Percentiles rank a stretch among this genome's conserved stretches.
These are phyloP conservation scores for barley (Hordeum vulgare) DNA, from an alignment of 176 grass and related monocot species.

Conservation along the genomic window MorexV3_pseudomolecules_assembly NC_058520.1:343071894-343072393, in stretches of 20 bases:
- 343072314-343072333: neutral
- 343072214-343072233: neutral
- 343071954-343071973: neutral
- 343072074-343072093: neutral
- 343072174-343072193: neutral
- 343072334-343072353: neutral
- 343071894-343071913: neutral
- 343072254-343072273: neutral
- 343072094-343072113: neutral
- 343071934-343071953: neutral
- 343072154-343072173: neutral
- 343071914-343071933: neutral
- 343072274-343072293: neutral
- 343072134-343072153: neutral
- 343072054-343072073: neutral
- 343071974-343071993: neutral
- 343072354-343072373: neutral
- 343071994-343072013: neutral
- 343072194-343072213: neutral
- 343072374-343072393: slow-evolving; percentile 14
- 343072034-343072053: neutral
- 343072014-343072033: neutral
- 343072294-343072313: neutral
- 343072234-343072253: neutral
- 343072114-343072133: neutral